Evolutionary conservation across 345 rosid genomes (phyloP).

Genomic region (Eucalyptus marginata): DNA sequence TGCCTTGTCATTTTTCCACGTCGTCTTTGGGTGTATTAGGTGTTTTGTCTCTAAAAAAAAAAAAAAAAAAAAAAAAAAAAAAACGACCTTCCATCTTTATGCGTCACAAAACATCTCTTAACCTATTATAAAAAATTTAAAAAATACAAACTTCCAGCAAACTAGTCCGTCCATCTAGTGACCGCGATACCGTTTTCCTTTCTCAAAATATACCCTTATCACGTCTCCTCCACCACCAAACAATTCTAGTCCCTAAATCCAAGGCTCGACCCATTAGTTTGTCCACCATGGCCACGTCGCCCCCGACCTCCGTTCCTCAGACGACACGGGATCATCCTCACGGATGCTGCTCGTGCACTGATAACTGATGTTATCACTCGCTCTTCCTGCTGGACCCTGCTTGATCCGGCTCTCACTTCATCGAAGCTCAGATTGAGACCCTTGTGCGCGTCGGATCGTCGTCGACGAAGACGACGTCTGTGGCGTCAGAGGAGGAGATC

Average conservation of each 20-base stretch:
- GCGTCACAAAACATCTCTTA: background rate
- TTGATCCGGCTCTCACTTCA: background rate
- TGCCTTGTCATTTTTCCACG: background rate
- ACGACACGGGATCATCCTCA: constrained; percentile 72
- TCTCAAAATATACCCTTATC: background rate
- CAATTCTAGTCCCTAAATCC: background rate
- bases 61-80: background rate
- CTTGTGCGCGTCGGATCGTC: background rate
- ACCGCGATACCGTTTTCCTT: background rate
- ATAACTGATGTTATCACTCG: constrained; percentile 6
- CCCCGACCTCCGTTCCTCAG: constrained; percentile 7
- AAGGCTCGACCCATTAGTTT: background rate
- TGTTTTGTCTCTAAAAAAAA: background rate
- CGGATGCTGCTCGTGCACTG: constrained; percentile 68
- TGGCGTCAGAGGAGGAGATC: background rate
- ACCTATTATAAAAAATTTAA: accelerated
- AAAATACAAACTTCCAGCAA: background rate
- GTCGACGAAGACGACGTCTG: background rate
- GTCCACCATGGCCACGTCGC: background rate
- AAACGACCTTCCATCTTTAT: background rate
- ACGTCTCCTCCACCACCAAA: background rate
- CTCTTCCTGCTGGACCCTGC: background rate
- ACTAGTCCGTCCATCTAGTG: background rate
- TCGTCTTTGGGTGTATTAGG: background rate
- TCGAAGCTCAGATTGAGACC: background rate